Conservation (phyloP, 495 filamentous ascomycete species). For the Staphylotrichum longicolle region DNA sequence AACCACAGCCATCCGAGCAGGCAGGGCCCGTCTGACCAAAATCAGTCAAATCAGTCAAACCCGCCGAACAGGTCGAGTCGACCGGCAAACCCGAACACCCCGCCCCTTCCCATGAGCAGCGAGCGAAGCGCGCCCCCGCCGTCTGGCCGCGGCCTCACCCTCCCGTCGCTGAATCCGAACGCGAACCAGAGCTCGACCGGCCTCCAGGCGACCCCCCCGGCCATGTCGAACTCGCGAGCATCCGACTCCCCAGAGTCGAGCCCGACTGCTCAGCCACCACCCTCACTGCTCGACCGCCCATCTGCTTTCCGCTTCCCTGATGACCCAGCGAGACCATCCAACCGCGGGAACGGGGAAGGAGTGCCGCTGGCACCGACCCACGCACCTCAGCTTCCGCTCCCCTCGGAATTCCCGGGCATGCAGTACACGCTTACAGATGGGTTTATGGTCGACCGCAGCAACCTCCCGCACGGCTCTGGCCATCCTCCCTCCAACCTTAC, state of each 20-base stretch:
- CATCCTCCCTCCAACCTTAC: background rate
- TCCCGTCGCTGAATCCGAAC: constrained; percentile 10
- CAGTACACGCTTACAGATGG: background rate
- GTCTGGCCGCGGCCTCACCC: background rate
- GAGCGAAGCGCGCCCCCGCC: constrained; percentile 4
- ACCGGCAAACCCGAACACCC: background rate
- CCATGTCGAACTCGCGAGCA: constrained; percentile 18
- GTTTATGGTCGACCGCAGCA: background rate
- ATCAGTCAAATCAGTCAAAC: constrained; percentile 4
- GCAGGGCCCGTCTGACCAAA: constrained; percentile 6
- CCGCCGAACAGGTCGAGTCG: background rate
- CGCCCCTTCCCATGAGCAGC: constrained; percentile 5
- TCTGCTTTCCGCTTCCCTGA: background rate
- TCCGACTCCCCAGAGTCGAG: constrained; percentile 23
- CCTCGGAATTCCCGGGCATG: background rate
- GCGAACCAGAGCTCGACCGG: background rate
- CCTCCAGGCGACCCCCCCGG: background rate
- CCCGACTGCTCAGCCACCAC: constrained; percentile 11
- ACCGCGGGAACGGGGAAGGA: background rate
- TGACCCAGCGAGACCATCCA: background rate
- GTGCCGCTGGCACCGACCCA: background rate
- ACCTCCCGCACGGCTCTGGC: background rate
- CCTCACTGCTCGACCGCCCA: background rate
- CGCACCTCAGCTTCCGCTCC: background rate
- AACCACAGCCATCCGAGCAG: background rate